These are phyloP conservation scores for Escallonia herrerae DNA, from an alignment of 129 eudicot genomes.

Conservation along the genomic window DNA sequence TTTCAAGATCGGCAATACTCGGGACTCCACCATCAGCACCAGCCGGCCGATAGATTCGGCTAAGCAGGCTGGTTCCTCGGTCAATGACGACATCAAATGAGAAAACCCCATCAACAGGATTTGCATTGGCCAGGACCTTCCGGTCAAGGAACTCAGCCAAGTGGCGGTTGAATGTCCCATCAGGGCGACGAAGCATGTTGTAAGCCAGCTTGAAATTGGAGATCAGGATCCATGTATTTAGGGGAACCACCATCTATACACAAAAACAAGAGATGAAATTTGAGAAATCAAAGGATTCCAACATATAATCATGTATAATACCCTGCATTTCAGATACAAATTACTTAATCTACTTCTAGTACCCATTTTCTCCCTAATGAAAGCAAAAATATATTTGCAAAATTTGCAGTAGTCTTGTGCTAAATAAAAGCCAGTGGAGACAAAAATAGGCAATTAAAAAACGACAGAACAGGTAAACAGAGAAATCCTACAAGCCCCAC, in stretches of 20 bases:
- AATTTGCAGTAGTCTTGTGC: background rate
- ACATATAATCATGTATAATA: background rate
- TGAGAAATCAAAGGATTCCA: background rate
- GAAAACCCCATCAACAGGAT: conserved; percentile 65
- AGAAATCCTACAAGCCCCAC: conserved; percentile 4
- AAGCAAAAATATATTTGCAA: background rate
- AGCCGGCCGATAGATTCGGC: conserved; percentile 45
- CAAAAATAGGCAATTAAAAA: background rate
- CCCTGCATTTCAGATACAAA: background rate
- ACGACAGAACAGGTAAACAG: background rate
- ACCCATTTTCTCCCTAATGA: background rate
- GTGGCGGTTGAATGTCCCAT: conserved; percentile 59
- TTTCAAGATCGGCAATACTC: conserved; percentile 23
- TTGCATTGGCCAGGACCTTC: conserved; percentile 55
- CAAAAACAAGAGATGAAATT: conserved; percentile 1
- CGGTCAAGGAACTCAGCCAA: conserved; percentile 66
- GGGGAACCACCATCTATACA: conserved; percentile 53
- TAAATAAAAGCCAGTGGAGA: background rate
- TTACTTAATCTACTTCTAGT: background rate
- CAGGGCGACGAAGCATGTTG: conserved; percentile 49
- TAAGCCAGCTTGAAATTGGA: conserved; percentile 61
- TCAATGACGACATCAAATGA: conserved; percentile 60
- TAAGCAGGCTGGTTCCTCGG: conserved; percentile 36
- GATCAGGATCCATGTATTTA: conserved; percentile 67
- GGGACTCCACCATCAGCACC: conserved; percentile 17